These are phyloP conservation scores for Stevia rebaudiana DNA, from an alignment of 140 eudicot species.

Conservation along the genomic window DNA sequence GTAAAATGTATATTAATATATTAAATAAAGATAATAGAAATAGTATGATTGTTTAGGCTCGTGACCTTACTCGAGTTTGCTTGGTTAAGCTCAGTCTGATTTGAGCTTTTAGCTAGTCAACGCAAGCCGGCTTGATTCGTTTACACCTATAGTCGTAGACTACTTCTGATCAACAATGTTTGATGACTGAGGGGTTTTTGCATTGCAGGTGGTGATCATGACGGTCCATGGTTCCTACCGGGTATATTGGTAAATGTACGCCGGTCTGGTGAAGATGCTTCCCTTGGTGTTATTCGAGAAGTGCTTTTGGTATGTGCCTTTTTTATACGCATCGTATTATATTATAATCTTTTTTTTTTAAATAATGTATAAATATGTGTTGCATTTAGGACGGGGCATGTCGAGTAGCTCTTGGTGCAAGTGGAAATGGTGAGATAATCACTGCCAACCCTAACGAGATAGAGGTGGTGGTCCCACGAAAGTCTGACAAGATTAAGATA, in stretches of 20 bases:
- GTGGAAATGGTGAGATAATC: constrained; percentile 62
- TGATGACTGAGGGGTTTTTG: background rate
- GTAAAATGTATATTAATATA: no score
- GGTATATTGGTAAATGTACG: constrained; percentile 81
- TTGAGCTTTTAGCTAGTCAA: no score
- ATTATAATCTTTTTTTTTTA: no score
- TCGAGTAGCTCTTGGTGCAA: constrained; percentile 62
- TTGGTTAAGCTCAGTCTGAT: no score
- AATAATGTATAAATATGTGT: background rate
- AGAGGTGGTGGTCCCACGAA: constrained; percentile 64
- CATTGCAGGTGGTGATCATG: constrained; percentile 68
- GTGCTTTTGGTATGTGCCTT: constrained; percentile 69
- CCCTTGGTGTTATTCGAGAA: constrained; percentile 68
- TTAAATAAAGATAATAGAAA: no score
- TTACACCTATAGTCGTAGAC: no score
- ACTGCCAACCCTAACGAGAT: constrained; percentile 60
- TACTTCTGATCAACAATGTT: background rate
- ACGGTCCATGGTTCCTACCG: constrained; percentile 74
- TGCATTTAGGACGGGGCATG: constrained; percentile 78
- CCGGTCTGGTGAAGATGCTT: constrained; percentile 56
- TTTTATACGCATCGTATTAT: no score
- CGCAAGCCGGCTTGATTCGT: no score
- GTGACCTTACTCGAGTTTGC: no score
- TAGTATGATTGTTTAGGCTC: no score
- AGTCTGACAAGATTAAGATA: constrained; percentile 71